Conservation (phyloP, 768 basidiomycete species). For the Pleurotus citrinopileatus region DNA sequence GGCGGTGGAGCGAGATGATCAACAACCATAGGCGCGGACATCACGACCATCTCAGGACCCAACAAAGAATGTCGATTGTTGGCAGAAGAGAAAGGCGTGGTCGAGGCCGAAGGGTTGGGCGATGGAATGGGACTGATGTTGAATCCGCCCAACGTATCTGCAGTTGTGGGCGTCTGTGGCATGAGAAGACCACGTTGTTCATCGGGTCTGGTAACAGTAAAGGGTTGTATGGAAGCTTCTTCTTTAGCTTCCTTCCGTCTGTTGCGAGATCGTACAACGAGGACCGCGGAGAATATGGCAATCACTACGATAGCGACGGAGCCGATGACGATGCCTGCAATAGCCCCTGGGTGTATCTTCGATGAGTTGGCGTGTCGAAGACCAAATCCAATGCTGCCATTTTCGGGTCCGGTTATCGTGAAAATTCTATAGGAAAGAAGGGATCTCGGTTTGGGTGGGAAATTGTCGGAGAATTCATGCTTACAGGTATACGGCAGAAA, state of each 20-base stretch:
- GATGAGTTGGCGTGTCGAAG: neutral
- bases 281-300: constrained; percentile 6
- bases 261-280: constrained; percentile 10
- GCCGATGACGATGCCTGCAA: constrained; percentile 18
- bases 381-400: constrained; percentile 19
- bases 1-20: constrained; percentile 2
- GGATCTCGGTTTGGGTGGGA: neutral
- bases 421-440: constrained; percentile 15
- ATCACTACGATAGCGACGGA: constrained; percentile 14
- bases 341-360: constrained; percentile 12
- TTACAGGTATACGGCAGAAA: constrained; percentile 21
- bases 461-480: neutral
- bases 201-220: neutral
- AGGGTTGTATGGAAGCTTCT: constrained; percentile 1
- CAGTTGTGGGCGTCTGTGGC: constrained; percentile 5
- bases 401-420: constrained; percentile 11
- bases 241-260: neutral
- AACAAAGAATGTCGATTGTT: neutral
- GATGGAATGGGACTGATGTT: neutral
- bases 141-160: neutral
- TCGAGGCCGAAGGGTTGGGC: neutral
- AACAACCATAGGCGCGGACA: neutral
- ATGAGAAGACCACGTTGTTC: constrained; percentile 6
- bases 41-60: neutral
- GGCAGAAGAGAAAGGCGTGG: neutral